Percentiles rank a stretch among this genome's conserved stretches.
These are phyloP conservation scores for Talaromyces sp. DNA, from an alignment of 2,329 filamentous ascomycete genomes.

Conservation along the genomic window DNA sequence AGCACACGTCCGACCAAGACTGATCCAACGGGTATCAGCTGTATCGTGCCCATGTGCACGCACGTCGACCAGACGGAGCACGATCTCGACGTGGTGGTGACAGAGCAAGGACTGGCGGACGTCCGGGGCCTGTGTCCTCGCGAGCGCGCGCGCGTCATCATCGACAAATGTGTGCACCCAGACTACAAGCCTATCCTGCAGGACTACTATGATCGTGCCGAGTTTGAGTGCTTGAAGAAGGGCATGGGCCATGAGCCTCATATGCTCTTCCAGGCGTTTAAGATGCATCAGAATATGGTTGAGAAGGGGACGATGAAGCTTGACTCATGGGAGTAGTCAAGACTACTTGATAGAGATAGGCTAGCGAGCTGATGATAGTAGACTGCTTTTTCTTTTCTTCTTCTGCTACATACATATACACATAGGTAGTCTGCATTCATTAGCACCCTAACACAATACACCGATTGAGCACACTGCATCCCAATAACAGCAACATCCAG, in stretches of 20 bases:
- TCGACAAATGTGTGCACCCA: conserved; percentile 80
- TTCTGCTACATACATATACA: not conserved
- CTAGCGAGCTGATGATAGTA: no score
- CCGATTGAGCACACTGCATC: not conserved
- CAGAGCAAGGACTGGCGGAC: conserved; percentile 72
- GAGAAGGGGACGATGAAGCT: conserved; percentile 90
- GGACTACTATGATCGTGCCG: conserved; percentile 80
- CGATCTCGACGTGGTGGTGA: conserved; percentile 85
- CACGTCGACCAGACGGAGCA: conserved; percentile 92
- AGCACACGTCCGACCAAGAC: conserved; percentile 74
- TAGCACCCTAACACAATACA: not conserved
- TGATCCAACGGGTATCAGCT: conserved; percentile 74
- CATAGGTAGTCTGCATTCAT: not conserved
- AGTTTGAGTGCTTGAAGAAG: conserved; percentile 78
- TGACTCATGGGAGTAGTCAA: conserved; percentile 53
- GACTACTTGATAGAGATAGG: not conserved
- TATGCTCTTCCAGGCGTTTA: conserved; percentile 77
- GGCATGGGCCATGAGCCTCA: conserved; percentile 90
- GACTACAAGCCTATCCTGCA: conserved; percentile 76
- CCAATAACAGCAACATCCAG: not conserved
- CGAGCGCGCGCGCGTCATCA: conserved; percentile 78
- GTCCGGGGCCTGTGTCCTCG: conserved; percentile 74
- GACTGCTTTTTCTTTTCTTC: no score
- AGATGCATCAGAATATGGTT: conserved; percentile 78
- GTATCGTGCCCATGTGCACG: conserved; percentile 91